Evolutionary conservation across 345 rosid genomes (phyloP).

Genomic region (Gynandropsis gynandra): DNA sequence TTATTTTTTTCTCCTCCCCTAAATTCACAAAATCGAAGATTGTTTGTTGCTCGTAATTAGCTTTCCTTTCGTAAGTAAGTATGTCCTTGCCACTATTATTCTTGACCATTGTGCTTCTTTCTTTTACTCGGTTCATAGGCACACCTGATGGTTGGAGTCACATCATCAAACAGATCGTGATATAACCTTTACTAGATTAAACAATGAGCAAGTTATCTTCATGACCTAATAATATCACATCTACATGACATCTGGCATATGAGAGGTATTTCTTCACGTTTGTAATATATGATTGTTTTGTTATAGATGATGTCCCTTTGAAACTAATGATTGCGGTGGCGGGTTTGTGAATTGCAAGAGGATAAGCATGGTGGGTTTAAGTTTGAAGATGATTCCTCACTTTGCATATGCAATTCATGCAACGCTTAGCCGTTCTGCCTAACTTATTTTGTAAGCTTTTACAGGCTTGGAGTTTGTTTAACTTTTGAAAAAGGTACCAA

Average conservation of each 20-base stretch:
- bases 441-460: neutral
- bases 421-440: slow-evolving; percentile 37
- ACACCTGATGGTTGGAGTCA: slow-evolving; percentile 86
- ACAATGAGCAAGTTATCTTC: slow-evolving; percentile 60
- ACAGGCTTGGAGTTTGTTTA: too few relatives aligned
- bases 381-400: slow-evolving; percentile 52
- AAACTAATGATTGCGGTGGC: neutral
- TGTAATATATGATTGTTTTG: too few relatives aligned
- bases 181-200: slow-evolving; percentile 67
- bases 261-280: neutral
- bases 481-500: too few relatives aligned
- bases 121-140: slow-evolving; percentile 32
- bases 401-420: slow-evolving; percentile 72
- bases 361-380: slow-evolving; percentile 73
- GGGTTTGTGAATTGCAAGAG: slow-evolving; percentile 46
- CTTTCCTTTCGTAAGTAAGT: neutral
- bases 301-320: too few relatives aligned
- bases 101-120: slow-evolving; percentile 4
- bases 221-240: slow-evolving; percentile 62
- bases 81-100: neutral
- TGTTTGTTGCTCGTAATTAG: too few relatives aligned
- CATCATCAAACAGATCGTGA: slow-evolving; percentile 67
- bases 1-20: slow-evolving; percentile 1
- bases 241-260: slow-evolving; percentile 76
- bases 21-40: too few relatives aligned